Conservation (phyloP, 176 grass and related monocot genomes). For the Panicum miliaceum region DNA sequence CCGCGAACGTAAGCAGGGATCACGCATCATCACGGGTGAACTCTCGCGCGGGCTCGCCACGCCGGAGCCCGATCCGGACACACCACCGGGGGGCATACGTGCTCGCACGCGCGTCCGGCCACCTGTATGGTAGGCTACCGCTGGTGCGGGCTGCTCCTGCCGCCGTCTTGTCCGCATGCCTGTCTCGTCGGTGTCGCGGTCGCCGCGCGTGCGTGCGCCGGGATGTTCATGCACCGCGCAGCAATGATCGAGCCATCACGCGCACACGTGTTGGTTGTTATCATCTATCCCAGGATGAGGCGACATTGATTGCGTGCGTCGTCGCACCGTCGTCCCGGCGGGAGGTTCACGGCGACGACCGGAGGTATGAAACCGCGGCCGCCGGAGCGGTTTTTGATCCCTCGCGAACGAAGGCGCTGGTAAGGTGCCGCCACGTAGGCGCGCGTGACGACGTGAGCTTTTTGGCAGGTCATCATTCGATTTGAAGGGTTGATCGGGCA, state of each 20-base stretch:
- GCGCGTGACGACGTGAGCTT: background rate
- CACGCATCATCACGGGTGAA: conserved; percentile 29
- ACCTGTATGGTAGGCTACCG: background rate
- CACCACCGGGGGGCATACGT: background rate
- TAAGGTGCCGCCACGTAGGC: background rate
- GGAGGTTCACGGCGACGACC: background rate
- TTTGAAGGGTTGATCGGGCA: background rate
- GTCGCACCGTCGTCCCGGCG: background rate
- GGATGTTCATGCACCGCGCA: conserved; percentile 41
- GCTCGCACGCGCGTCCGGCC: conserved; percentile 9
- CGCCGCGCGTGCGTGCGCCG: background rate
- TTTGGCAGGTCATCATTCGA: background rate
- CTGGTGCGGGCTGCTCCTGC: background rate
- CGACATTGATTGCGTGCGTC: background rate
- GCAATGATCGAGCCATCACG: background rate
- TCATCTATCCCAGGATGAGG: background rate
- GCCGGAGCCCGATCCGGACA: background rate
- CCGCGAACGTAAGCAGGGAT: conserved; percentile 20
- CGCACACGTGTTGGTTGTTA: conserved; percentile 28
- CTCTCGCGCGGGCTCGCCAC: background rate
- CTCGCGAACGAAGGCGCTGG: background rate
- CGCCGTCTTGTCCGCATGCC: conserved; percentile 30
- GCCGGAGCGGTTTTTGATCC: background rate
- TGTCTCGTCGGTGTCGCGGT: conserved; percentile 31
- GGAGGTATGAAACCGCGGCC: conserved; percentile 32